Base-by-base conservation (phyloP, 768 basidiomycete species). In the Tulasnella sp. region DNA sequence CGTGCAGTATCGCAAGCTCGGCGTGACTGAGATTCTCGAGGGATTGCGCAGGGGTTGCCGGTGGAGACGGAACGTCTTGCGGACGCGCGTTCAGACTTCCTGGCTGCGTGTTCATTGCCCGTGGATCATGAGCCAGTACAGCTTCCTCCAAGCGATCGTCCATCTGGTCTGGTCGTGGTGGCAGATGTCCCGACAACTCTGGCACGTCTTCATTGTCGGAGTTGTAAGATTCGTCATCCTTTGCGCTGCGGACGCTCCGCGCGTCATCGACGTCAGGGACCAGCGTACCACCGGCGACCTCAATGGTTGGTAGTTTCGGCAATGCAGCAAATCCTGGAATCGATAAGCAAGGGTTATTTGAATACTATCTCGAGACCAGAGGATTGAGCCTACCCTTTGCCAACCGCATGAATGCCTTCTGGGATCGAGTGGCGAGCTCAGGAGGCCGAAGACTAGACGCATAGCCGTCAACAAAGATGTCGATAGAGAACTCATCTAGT, bases 381-480 rank as follows among this genome's bases (percentile, higher is more conserved):
- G 74, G 57, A 55, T 51, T 39, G 23, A 37, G 81, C 77, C 42
- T 81, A 94, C 94, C 87, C 87, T 91, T 93, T 13, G 95, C 95
- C 44, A 96, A 83, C 16, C 87, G 87, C 51, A 95, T 86, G 81
- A 96, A 92, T 0, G 93, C 89, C 18, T 89, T 87, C 79, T 95
- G 94, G 0, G 93, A 89, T 5, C 94, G 90, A 77, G 90, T 91
- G 0, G 90, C 88, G 67, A 87, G 85, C 75, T 91, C 91, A 2
- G 89, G 86, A 0, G 88, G 86, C 61, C 89, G 88, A 61, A 89
- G 85, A 71, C 86, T 89, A 20, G 90, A 87, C 0, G 92, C 93
- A 80, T 90, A 94, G 0, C 95, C 95, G 18, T 93, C 93, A 10
- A 94, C 86, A 70, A 90, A 91, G 0, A 95, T 85, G 61, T 92